Evolutionary conservation across 164 flowering plant species (phyloP).

Genomic region (Vitis amurensis): DNA sequence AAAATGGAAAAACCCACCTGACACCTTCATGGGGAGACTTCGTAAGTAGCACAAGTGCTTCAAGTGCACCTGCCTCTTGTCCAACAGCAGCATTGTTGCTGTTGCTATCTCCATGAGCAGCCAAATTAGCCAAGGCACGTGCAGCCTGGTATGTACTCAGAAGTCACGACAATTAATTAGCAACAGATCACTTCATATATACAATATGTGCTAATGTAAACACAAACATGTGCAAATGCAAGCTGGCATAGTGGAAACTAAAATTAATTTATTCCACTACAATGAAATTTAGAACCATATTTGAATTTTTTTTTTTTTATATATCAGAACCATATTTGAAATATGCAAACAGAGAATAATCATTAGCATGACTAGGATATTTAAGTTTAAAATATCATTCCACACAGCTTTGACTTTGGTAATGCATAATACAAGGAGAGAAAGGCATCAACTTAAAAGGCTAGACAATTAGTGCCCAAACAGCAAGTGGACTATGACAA

Average conservation of each 20-base stretch:
- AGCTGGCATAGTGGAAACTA: background rate
- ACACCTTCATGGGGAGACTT: constrained; percentile 95
- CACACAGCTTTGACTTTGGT: no score
- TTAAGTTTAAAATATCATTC: no score
- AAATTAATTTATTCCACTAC: no score
- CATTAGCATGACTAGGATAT: background rate
- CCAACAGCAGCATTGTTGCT: constrained; percentile 96
- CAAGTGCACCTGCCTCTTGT: constrained; percentile 96
- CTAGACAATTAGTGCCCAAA: no score
- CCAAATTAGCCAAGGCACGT: constrained; percentile 97
- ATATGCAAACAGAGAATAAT: background rate
- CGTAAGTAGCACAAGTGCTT: constrained; percentile 93
- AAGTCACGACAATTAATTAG: background rate
- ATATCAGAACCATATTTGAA: background rate
- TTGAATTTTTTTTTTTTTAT: no score
- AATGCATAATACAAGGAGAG: no score
- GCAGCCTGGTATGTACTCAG: constrained; percentile 67
- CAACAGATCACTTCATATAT: background rate
- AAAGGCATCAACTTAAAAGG: no score
- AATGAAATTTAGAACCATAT: no score
- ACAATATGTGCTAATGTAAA: background rate
- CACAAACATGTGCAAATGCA: background rate
- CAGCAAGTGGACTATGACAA: no score
- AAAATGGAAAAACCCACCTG: constrained; percentile 42
- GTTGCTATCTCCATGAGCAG: constrained; percentile 99